phyloP scores from a whole-genome alignment of 805 yeast species.

The Candida maris region DNA sequence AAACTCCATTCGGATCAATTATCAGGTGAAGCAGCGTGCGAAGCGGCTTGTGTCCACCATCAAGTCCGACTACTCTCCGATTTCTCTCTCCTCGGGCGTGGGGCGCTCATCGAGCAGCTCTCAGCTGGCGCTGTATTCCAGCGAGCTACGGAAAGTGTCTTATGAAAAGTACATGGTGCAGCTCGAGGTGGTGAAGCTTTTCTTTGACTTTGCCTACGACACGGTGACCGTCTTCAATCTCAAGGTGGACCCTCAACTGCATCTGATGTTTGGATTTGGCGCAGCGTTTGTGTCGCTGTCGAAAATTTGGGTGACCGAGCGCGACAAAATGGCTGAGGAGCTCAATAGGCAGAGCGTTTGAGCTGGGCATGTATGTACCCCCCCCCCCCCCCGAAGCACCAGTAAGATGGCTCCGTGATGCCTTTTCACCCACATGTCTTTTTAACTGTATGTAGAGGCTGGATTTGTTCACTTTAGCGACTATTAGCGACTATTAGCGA shows the following conservation, averaged over 20 bases:
- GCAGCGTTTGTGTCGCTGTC: slow-evolving; percentile 31
- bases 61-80: slow-evolving; percentile 18
- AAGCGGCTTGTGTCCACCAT: slow-evolving; percentile 23
- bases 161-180: slow-evolving; percentile 34
- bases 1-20: slow-evolving; percentile 51
- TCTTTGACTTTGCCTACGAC: slow-evolving; percentile 47
- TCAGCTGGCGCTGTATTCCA: slow-evolving; percentile 11
- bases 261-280: slow-evolving; percentile 30
- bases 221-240: slow-evolving; percentile 42
- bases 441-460: not conserved
- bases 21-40: slow-evolving; percentile 58
- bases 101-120: slow-evolving; percentile 8
- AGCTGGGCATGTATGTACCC: too few species aligned
- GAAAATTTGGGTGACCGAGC: slow-evolving; percentile 29
- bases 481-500: too few species aligned
- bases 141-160: slow-evolving; percentile 32
- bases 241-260: slow-evolving; percentile 29
- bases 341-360: slow-evolving; percentile 3
- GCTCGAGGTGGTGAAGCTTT: slow-evolving; percentile 39
- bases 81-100: slow-evolving; percentile 12
- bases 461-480: not conserved
- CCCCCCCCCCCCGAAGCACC: too few species aligned
- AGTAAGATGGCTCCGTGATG: too few species aligned
- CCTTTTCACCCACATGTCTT: too few species aligned
- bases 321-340: slow-evolving; percentile 17